A percentile compares a stretch with the other conserved stretches of the same genome.
Conservation (phyloP, 441 rosid species). For the Eutrema salsugineum region DNA sequence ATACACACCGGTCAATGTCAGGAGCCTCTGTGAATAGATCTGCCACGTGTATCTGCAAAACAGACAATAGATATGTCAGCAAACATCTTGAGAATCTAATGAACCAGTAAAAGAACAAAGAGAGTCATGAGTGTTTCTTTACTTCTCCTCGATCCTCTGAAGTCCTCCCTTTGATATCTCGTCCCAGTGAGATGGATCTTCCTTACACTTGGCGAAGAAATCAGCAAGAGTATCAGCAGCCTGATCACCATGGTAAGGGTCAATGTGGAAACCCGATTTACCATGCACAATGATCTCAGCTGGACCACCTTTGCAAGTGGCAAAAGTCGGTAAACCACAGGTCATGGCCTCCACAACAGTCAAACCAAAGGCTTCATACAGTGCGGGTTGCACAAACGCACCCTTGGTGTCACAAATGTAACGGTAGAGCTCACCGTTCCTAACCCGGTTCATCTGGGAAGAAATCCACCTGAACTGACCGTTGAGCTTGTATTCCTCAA, state of each 20-base stretch:
- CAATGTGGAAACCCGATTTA: constrained; percentile 86
- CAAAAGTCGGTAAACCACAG: constrained; percentile 90
- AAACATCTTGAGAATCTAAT: not conserved
- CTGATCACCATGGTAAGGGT: constrained; percentile 90
- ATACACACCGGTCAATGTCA: constrained; percentile 86
- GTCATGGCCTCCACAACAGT: constrained; percentile 97
- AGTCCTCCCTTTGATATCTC: constrained; percentile 72
- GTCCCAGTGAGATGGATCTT: constrained; percentile 68
- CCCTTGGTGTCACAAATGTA: constrained; percentile 84
- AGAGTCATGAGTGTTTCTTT: not conserved
- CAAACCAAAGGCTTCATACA: constrained; percentile 89
- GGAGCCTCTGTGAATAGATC: constrained; percentile 83
- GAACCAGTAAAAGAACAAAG: not conserved
- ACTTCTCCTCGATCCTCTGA: constrained; percentile 85
- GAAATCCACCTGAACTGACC: constrained; percentile 96
- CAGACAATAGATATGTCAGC: not conserved
- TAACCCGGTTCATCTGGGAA: constrained; percentile 83
- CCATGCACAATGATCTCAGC: constrained; percentile 92
- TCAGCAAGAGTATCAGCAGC: constrained; percentile 71
- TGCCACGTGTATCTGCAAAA: constrained; percentile 80
- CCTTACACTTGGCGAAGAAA: constrained; percentile 76
- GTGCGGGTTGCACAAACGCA: constrained; percentile 89
- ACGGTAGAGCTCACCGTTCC: constrained; percentile 87
- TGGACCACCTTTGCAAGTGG: constrained; percentile 93
- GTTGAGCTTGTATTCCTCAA: constrained; percentile 66